phyloP scores from a whole-genome alignment of 306 rosid genomes.

The Prunus armeniaca region DNA sequence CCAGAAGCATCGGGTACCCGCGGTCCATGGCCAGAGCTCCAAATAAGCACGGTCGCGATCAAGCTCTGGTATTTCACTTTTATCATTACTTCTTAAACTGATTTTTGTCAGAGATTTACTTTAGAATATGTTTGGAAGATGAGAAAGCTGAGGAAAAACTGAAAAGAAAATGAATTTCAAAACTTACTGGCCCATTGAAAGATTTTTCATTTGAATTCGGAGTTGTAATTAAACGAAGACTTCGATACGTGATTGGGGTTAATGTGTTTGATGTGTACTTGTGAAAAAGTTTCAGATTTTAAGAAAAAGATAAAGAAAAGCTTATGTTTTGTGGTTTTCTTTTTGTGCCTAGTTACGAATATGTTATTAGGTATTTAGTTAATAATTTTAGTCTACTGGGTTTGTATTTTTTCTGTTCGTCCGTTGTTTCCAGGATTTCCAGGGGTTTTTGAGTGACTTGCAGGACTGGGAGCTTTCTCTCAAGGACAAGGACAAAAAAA shows the following conservation, averaged over 20 bases:
- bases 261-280: neutral
- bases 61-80: constrained; percentile 36
- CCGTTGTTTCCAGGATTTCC: constrained; percentile 64
- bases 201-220: neutral
- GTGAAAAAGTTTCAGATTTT: neutral
- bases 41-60: constrained; percentile 52
- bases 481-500: constrained; percentile 52
- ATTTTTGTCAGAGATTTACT: neutral
- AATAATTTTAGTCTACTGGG: constrained; percentile 2
- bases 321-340: neutral
- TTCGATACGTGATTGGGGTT: neutral
- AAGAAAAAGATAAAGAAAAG: neutral
- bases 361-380: neutral
- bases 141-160: neutral
- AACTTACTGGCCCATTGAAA: neutral
- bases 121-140: neutral
- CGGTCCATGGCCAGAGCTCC: constrained; percentile 44
- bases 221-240: neutral
- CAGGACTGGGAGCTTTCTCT: constrained; percentile 94
- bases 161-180: neutral
- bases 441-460: constrained; percentile 89
- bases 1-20: neutral
- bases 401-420: constrained; percentile 10
- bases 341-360: neutral
- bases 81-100: neutral